Evolutionary conservation across 768 basidiomycete genomes (phyloP).

Genomic region (Kwoniella botswanensis): DNA sequence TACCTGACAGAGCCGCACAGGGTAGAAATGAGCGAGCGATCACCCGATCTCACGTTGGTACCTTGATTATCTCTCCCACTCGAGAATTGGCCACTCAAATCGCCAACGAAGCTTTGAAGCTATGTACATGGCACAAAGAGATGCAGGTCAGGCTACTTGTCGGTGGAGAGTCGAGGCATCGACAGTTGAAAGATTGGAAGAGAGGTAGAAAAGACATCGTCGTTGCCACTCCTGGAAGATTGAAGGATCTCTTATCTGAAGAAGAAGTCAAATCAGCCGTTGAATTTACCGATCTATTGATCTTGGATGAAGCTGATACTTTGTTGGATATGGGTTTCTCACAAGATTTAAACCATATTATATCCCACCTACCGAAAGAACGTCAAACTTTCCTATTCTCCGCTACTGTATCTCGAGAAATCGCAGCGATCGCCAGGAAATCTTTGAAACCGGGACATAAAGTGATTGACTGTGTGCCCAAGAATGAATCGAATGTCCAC

Average conservation of each 20-base stretch:
- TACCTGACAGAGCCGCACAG: conserved; percentile 31
- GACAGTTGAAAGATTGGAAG: conserved; percentile 73
- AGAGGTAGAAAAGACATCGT: conserved; percentile 74
- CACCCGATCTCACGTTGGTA: conserved; percentile 66
- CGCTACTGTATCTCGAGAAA: conserved; percentile 76
- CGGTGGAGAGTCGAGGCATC: conserved; percentile 72
- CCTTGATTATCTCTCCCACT: conserved; percentile 84
- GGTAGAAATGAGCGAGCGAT: conserved; percentile 30
- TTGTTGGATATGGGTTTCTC: conserved; percentile 92
- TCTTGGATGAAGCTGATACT: conserved; percentile 92
- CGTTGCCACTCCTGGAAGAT: conserved; percentile 86
- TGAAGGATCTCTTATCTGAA: conserved; percentile 74
- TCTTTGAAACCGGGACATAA: conserved; percentile 68
- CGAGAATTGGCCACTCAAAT: conserved; percentile 89
- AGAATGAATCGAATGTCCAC: conserved; percentile 67
- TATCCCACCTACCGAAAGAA: conserved; percentile 66
- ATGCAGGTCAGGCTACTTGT: conserved; percentile 76
- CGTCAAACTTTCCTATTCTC: conserved; percentile 94
- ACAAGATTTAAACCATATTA: conserved; percentile 78
- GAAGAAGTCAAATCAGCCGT: conserved; percentile 66
- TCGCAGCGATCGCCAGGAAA: conserved; percentile 71
- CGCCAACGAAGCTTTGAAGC: conserved; percentile 75
- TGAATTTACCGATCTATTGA: conserved; percentile 67
- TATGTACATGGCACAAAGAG: conserved; percentile 67
- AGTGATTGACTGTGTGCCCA: conserved; percentile 75